phyloP scores from a whole-genome alignment of 805 yeast species.

The Spathaspora hagerdaliae region DNA sequence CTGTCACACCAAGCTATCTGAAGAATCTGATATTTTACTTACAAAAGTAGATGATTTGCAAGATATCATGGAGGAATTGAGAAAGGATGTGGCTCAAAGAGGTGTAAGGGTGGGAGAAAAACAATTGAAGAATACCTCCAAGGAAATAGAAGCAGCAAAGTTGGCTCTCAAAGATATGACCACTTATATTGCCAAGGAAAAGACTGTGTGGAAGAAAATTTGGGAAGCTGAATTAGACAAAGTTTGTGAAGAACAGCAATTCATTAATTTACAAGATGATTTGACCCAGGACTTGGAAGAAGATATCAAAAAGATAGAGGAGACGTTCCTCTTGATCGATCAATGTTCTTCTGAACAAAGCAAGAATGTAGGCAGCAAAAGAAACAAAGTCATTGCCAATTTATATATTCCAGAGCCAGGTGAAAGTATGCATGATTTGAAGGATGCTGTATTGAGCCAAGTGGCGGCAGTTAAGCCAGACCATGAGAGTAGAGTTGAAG shows the following conservation, averaged over 20 bases:
- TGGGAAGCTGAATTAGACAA: slow-evolving; percentile 91
- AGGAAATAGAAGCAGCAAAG: slow-evolving; percentile 62
- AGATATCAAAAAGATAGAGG: slow-evolving; percentile 75
- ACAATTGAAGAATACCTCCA: slow-evolving; percentile 62
- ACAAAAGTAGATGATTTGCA: slow-evolving; percentile 87
- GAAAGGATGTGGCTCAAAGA: slow-evolving; percentile 88
- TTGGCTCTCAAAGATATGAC: slow-evolving; percentile 49
- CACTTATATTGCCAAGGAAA: slow-evolving; percentile 63
- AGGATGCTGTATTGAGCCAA: slow-evolving; percentile 77
- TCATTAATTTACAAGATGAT: slow-evolving; percentile 85
- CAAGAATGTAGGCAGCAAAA: slow-evolving; percentile 48
- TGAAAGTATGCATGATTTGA: slow-evolving; percentile 50
- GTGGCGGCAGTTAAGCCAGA: slow-evolving; percentile 78
- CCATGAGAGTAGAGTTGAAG: slow-evolving; percentile 81
- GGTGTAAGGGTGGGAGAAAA: slow-evolving; percentile 79
- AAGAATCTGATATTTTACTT: slow-evolving; percentile 69
- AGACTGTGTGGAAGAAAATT: slow-evolving; percentile 80
- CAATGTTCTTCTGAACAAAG: slow-evolving; percentile 76
- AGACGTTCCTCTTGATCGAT: slow-evolving; percentile 78
- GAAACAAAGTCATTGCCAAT: slow-evolving; percentile 36
- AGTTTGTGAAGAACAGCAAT: slow-evolving; percentile 92
- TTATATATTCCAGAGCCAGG: slow-evolving; percentile 61
- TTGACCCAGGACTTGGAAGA: slow-evolving; percentile 73
- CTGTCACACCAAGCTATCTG: slow-evolving; percentile 69
- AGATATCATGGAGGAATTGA: slow-evolving; percentile 82